Conservation (phyloP, 306 rosid genomes). For the Glycine latifolia region DNA sequence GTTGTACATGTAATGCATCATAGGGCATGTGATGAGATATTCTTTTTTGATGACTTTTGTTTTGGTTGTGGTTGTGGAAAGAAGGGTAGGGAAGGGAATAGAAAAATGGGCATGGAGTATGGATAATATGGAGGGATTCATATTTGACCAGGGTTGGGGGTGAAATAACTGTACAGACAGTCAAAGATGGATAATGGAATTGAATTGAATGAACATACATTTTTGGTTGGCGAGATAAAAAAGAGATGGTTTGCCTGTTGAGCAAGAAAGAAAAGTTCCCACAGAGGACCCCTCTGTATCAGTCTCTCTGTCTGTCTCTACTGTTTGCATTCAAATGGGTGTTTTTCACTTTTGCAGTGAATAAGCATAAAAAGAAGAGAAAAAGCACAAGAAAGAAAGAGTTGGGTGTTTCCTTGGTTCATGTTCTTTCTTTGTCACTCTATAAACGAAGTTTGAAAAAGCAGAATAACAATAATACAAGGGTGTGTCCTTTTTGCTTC, state of each 20-base stretch:
- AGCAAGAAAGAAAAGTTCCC: constrained; percentile 53
- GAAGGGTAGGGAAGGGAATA: constrained; percentile 53
- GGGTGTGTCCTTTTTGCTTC: constrained; percentile 51
- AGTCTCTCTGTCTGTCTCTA: constrained; percentile 7
- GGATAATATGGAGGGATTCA: constrained; percentile 43
- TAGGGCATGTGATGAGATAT: constrained; percentile 50
- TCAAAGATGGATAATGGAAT: constrained; percentile 52
- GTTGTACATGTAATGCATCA: constrained; percentile 48
- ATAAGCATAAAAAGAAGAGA: constrained; percentile 60
- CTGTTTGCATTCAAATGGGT: constrained; percentile 51
- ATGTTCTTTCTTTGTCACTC: constrained; percentile 59
- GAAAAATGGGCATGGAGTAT: constrained; percentile 41
- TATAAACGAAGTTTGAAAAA: constrained; percentile 43
- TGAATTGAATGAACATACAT: constrained; percentile 47
- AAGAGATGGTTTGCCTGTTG: constrained; percentile 45
- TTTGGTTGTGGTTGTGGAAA: constrained; percentile 39
- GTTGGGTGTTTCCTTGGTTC: constrained; percentile 52
- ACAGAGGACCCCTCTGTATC: constrained; percentile 29
- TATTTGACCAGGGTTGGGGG: constrained; percentile 40
- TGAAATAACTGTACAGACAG: constrained; percentile 55
- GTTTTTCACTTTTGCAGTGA: constrained; percentile 55
- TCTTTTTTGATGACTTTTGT: constrained; percentile 35
- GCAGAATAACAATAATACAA: constrained; percentile 48
- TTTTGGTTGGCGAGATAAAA: constrained; percentile 46
- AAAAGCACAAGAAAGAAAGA: constrained; percentile 50